Conservation (phyloP, 805 yeast genomes). For the Starmera caribaea region DNA sequence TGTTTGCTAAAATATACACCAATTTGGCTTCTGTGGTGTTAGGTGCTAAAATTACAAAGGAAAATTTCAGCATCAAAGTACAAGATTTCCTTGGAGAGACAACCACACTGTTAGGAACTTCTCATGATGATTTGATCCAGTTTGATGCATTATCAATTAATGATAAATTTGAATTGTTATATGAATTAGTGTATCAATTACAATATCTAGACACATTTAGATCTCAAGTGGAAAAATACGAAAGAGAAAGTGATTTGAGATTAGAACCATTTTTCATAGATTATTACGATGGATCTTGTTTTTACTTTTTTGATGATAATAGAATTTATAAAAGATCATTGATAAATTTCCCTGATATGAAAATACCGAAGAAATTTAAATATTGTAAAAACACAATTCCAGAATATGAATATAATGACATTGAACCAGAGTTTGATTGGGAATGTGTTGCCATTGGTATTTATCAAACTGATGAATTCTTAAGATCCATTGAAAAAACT, state of each 20-base stretch:
- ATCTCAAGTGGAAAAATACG: constrained; percentile 33
- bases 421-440: constrained; percentile 32
- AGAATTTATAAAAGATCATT: constrained; percentile 36
- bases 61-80: constrained; percentile 18
- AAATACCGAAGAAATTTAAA: constrained; percentile 25
- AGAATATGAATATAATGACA: constrained; percentile 15
- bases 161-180: constrained; percentile 42
- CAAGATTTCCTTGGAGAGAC: constrained; percentile 17
- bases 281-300: constrained; percentile 10
- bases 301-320: constrained; percentile 37
- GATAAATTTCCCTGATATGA: constrained; percentile 19
- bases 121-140: constrained; percentile 14
- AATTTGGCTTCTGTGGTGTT: constrained; percentile 12
- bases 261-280: constrained; percentile 22
- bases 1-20: constrained; percentile 33
- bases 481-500: constrained; percentile 18
- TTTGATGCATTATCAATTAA: constrained; percentile 31
- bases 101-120: constrained; percentile 14
- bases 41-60: constrained; percentile 13
- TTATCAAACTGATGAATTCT: constrained; percentile 29
- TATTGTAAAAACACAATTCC: constrained; percentile 19
- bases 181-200: constrained; percentile 31
- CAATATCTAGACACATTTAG: constrained; percentile 37
- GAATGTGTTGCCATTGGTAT: constrained; percentile 33
- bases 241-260: constrained; percentile 19